Evolutionary conservation across 192 early-diverging fungal species (phyloP), one percentile per base, ranked within the genome.

Genomic region (Coemansia sp.): DNA sequence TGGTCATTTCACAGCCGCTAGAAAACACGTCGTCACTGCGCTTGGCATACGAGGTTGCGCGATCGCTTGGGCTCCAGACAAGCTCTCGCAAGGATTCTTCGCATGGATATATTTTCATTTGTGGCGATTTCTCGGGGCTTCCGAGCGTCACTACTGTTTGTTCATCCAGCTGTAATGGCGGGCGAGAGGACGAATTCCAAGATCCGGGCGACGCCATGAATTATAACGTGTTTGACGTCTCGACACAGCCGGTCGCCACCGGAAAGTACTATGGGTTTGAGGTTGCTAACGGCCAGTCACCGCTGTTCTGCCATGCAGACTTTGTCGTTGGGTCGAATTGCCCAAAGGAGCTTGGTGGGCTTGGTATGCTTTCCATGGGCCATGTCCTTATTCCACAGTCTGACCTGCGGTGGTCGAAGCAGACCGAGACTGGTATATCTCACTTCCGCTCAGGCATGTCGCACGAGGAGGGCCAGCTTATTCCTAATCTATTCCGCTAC

Each of bases 301-400:
- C 75, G 23, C 72, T 77, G 63, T 83, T 83, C 72, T 78, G 75
- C 69, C 81, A 83, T 56, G 64, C 69, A 43, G 81, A 83, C 72
- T 83, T 83, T 77, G 75, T 74, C 35, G 70, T 79, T 8, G 77
- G 82, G 20, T 86, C 85, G 60, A 89, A 89, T 66, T 90, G 88
- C 44, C 95, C 95, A 11, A 95, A 94, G 84, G 95, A 96, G 83
- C 83, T 99, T 48, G 96, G 97, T 73, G 97, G 97, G 44, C 86
- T 99, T 30, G 95, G 95, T 62, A 99, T 99, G 97, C 84, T 99
- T 49, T 96, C 94, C 14, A 99, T 99, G 97, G 97, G 97, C 52
- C 96, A 99, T 60, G 95, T 99, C 7, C 84, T 99, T 58, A 97
- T 99, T 66, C 97, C 97, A 36, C 94, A 98, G 77, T 94, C 93